Evolutionary conservation across 768 basidiomycete genomes (phyloP).

Genomic region (Tricholoma furcatifolium): DNA sequence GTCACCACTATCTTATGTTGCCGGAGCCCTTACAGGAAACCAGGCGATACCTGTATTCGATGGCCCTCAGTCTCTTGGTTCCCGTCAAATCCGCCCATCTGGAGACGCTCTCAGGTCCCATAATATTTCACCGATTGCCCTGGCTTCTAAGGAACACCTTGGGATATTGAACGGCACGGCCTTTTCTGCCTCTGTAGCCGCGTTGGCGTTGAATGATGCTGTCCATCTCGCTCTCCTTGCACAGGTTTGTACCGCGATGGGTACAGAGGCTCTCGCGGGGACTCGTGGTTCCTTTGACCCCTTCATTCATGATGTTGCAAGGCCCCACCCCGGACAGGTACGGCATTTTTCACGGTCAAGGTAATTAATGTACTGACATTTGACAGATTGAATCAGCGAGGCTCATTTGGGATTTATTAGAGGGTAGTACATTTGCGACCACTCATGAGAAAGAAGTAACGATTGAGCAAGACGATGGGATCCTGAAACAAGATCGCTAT

Average conservation of each 20-base stretch:
- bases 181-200: conserved; percentile 77
- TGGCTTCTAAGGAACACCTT: conserved; percentile 76
- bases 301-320: conserved; percentile 73
- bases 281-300: conserved; percentile 70
- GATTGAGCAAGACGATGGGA: conserved; percentile 70
- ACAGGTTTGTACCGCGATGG: conserved; percentile 79
- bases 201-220: conserved; percentile 72
- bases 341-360: conserved; percentile 14
- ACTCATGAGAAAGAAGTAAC: conserved; percentile 69
- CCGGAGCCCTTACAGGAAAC: conserved; percentile 77
- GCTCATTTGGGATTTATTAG: conserved; percentile 66
- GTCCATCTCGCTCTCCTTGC: conserved; percentile 64
- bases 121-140: conserved; percentile 59
- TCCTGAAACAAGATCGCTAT: conserved; percentile 80
- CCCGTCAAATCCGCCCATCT: conserved; percentile 52
- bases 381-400: conserved; percentile 65
- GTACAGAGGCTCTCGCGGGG: conserved; percentile 79
- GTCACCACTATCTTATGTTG: conserved; percentile 81
- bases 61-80: conserved; percentile 46
- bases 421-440: conserved; percentile 67
- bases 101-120: conserved; percentile 58
- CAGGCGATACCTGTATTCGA: conserved; percentile 74
- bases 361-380: background rate
- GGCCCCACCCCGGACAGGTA: conserved; percentile 83
- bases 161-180: conserved; percentile 86